A percentile compares a stretch with the other conserved stretches of the same genome.
Conservation (phyloP, 1,284 basidiomycete genomes). For the Ceraceosorus guamensis region DNA sequence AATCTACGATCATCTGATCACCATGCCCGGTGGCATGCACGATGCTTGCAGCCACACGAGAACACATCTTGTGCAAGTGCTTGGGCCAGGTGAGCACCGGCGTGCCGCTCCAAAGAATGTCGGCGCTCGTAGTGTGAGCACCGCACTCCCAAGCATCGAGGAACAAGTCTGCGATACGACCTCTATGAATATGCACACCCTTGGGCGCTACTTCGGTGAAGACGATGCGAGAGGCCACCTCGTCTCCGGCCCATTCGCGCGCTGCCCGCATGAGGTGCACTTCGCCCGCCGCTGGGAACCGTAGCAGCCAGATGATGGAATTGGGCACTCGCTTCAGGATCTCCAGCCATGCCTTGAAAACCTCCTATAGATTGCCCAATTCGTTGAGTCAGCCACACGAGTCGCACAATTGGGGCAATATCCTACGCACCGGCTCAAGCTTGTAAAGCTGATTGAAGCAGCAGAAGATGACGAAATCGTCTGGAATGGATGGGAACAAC, state of each 20-base stretch:
- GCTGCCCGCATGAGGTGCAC: slow-evolving; percentile 56
- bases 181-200: slow-evolving; percentile 56
- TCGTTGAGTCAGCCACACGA: not conserved
- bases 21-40: slow-evolving; percentile 58
- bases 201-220: slow-evolving; percentile 60
- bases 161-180: slow-evolving; percentile 58
- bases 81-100: slow-evolving; percentile 59
- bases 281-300: slow-evolving; percentile 59
- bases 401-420: no score
- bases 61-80: slow-evolving; percentile 59
- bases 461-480: slow-evolving; percentile 56
- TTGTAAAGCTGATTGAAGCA: slow-evolving; percentile 60
- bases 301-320: slow-evolving; percentile 60
- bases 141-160: slow-evolving; percentile 63
- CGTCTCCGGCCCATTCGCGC: slow-evolving; percentile 55
- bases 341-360: slow-evolving; percentile 58
- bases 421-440: slow-evolving; percentile 22
- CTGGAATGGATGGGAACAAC: slow-evolving; percentile 52
- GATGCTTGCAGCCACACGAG: slow-evolving; percentile 59
- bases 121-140: slow-evolving; percentile 60
- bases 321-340: slow-evolving; percentile 56
- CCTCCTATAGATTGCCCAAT: slow-evolving; percentile 36
- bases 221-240: slow-evolving; percentile 56
- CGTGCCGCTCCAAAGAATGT: slow-evolving; percentile 60
- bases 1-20: slow-evolving; percentile 55